A percentile compares a stretch with the other conserved stretches of the same genome.
Evolutionary conservation across 2,329 filamentous ascomycete species (phyloP).

Genomic region (Cercospora sp.): DNA sequence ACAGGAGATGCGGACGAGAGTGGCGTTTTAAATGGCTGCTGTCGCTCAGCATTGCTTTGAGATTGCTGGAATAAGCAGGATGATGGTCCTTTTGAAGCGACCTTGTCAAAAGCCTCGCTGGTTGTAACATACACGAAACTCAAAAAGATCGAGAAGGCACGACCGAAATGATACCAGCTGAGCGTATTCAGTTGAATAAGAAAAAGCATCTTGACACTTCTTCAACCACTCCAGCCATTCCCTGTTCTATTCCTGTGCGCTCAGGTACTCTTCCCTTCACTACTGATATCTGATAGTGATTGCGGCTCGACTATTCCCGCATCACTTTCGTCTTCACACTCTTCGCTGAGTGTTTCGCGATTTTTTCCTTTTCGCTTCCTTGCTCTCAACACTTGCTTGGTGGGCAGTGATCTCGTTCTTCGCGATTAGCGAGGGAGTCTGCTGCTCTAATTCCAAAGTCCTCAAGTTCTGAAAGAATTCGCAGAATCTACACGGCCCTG

Average conservation of each 20-base stretch:
- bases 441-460: neutral
- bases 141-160: neutral
- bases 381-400: neutral
- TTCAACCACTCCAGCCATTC: neutral
- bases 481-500: neutral
- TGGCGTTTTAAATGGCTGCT: conserved; percentile 36
- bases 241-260: neutral
- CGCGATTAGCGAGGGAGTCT: neutral
- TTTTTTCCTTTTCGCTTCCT: neutral
- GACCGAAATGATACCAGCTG: neutral
- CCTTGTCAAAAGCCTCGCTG: no score
- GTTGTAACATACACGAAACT: neutral
- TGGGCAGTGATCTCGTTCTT: neutral
- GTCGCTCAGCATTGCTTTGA: neutral
- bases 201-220: neutral
- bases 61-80: neutral
- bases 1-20: conserved; percentile 43
- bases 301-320: neutral
- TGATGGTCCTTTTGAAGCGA: neutral
- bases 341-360: neutral
- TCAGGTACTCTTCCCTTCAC: neutral
- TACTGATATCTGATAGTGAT: neutral
- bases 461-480: neutral
- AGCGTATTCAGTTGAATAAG: neutral
- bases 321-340: neutral